Percentiles rank a stretch among this genome's conserved stretches.
Evolutionary conservation across 1,139 yeast species (phyloP).

Genomic region (Nadsonia commutata): DNA sequence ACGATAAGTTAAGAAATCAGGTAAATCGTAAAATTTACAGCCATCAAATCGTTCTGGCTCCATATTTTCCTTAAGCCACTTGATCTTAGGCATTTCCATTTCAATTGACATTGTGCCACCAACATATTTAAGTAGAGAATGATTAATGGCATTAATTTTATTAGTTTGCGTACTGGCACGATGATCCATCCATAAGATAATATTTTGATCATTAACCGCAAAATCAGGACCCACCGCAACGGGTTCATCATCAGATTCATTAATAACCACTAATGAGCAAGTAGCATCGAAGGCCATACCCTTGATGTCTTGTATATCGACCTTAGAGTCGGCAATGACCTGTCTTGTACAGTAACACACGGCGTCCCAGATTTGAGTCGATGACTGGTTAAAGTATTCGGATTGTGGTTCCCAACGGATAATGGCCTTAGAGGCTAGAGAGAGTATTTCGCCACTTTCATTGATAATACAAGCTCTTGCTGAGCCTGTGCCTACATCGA

Average conservation of each 20-base stretch:
- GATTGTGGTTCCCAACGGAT: slow-evolving; percentile 36
- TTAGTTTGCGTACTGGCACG: slow-evolving; percentile 82
- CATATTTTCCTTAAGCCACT: slow-evolving; percentile 84
- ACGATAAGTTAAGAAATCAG: slow-evolving; percentile 79
- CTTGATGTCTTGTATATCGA: slow-evolving; percentile 48
- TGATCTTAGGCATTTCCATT: slow-evolving; percentile 94
- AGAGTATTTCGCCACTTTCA: slow-evolving; percentile 64
- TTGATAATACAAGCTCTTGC: slow-evolving; percentile 91
- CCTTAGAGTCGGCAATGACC: slow-evolving; percentile 58
- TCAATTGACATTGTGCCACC: slow-evolving; percentile 98
- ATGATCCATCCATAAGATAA: slow-evolving; percentile 96
- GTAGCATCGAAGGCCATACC: slow-evolving; percentile 98
- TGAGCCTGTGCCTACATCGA: slow-evolving; percentile 95
- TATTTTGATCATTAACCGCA: slow-evolving; percentile 54
- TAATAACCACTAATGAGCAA: slow-evolving; percentile 76
- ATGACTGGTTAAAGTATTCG: slow-evolving; percentile 56
- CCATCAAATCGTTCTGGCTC: slow-evolving; percentile 44
- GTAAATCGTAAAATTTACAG: slow-evolving; percentile 80
- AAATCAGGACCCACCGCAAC: slow-evolving; percentile 91
- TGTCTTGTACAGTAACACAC: slow-evolving; percentile 70
- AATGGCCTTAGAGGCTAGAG: slow-evolving; percentile 68
- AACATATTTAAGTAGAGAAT: slow-evolving; percentile 71
- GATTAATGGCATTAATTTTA: slow-evolving; percentile 64
- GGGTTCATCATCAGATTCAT: slow-evolving; percentile 52
- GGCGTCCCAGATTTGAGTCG: slow-evolving; percentile 87